phyloP scores from a whole-genome alignment of 495 filamentous ascomycete genomes.

The Aspergillus mulundensis region DNA sequence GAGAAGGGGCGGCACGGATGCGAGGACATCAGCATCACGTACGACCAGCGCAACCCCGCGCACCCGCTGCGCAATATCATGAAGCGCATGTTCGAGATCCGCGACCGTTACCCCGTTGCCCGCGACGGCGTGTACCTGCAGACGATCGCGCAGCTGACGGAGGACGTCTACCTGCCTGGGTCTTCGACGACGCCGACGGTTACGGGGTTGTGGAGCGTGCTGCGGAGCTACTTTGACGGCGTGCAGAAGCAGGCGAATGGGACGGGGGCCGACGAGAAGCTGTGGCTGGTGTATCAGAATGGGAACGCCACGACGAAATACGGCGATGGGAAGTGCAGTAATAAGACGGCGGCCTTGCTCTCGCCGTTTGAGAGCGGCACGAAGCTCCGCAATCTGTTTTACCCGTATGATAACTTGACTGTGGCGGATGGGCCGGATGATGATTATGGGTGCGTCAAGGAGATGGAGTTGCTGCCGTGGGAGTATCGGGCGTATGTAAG shows the following conservation, averaged over 20 bases:
- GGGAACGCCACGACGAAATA: too few relatives aligned
- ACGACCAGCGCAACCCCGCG: slow-evolving; percentile 68
- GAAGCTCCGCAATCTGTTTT: slow-evolving; percentile 61
- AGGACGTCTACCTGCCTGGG: slow-evolving; percentile 45
- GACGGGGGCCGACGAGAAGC: slow-evolving; percentile 19
- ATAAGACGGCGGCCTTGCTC: slow-evolving; percentile 42
- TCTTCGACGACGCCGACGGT: slow-evolving; percentile 52
- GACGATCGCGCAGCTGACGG: slow-evolving; percentile 55
- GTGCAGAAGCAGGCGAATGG: slow-evolving; percentile 52
- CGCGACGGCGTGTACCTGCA: slow-evolving; percentile 59
- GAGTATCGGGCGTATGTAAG: slow-evolving; percentile 59
- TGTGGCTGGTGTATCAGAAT: too few relatives aligned
- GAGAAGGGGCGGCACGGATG: slow-evolving; percentile 52
- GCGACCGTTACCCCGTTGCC: slow-evolving; percentile 53
- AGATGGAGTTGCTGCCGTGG: slow-evolving; percentile 49
- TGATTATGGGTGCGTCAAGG: slow-evolving; percentile 42
- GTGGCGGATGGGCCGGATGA: slow-evolving; percentile 32
- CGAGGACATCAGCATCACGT: slow-evolving; percentile 50
- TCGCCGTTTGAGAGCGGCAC: slow-evolving; percentile 54
- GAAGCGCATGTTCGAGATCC: slow-evolving; percentile 61
- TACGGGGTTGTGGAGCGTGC: slow-evolving; percentile 62
- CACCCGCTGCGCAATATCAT: slow-evolving; percentile 62
- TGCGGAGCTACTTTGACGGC: slow-evolving; percentile 44
- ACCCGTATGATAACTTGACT: slow-evolving; percentile 52
- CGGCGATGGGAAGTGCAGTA: too few relatives aligned